Percentiles rank a stretch among this genome's conserved stretches.
phyloP scores from a whole-genome alignment of 2,329 filamentous ascomycete species.

The Diaporthe sp. region DNA sequence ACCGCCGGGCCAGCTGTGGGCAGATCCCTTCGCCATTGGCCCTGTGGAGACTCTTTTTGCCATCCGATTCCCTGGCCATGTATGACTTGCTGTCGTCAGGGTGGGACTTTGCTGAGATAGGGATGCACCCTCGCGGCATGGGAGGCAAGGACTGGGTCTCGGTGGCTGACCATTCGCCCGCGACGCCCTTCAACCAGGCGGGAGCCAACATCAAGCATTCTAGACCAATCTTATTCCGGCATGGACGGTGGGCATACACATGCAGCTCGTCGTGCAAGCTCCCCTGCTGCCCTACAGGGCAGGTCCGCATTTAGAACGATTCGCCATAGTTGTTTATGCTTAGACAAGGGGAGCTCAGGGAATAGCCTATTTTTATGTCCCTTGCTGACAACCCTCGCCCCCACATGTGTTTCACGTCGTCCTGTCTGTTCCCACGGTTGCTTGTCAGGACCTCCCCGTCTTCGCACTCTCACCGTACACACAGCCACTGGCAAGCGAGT shows the following conservation, averaged over 20 bases:
- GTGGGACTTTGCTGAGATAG: conserved; percentile 17
- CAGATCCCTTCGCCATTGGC: conserved; percentile 14
- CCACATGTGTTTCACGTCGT: conserved; percentile 20
- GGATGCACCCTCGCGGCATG: neutral
- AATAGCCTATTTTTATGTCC: conserved; percentile 16
- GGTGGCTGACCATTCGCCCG: too few species aligned
- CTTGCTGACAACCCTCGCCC: neutral
- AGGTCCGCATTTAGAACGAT: conserved; percentile 24
- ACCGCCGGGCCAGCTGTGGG: conserved; percentile 23
- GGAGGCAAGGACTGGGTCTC: neutral
- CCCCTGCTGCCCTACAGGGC: conserved; percentile 25
- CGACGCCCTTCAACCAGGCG: neutral
- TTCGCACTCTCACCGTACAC: conserved; percentile 16
- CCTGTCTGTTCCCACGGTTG: conserved; percentile 10
- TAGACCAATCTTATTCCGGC: conserved; percentile 5
- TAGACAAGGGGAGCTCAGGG: conserved; percentile 21
- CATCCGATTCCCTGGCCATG: conserved; percentile 1
- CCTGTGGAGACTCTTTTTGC: neutral
- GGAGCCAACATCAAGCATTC: conserved; percentile 5
- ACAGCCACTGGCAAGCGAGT: conserved; percentile 22
- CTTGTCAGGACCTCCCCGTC: conserved; percentile 22
- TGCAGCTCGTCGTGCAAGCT: conserved; percentile 11
- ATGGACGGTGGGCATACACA: neutral
- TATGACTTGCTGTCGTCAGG: conserved; percentile 18
- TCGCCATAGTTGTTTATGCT: conserved; percentile 26